Evolutionary conservation across 768 basidiomycete species (phyloP).

Genomic region (Galerina sulciceps): DNA sequence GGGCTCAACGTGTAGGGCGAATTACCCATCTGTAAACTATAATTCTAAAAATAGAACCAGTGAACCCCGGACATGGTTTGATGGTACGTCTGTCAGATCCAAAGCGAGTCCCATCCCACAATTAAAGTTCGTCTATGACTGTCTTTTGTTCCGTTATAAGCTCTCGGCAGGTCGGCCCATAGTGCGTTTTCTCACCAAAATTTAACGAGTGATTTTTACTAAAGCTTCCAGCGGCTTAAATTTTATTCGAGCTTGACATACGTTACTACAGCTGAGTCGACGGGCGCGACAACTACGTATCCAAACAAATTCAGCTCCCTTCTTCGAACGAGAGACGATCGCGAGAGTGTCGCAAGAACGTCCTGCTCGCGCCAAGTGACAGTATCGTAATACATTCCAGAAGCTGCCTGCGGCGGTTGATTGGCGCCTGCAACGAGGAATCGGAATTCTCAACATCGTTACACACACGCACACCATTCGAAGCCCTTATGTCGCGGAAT

Average conservation of each 20-base stretch:
- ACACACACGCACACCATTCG: not conserved
- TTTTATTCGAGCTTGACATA: too few species aligned
- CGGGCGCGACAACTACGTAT: not conserved
- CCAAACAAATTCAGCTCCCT: too few species aligned
- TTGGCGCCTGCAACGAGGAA: slow-evolving; percentile 12
- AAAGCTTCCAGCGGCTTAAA: too few species aligned
- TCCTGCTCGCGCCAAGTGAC: not conserved
- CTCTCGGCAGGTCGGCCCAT: too few species aligned
- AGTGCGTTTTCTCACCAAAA: too few species aligned
- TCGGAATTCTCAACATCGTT: not conserved
- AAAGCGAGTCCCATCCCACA: not conserved
- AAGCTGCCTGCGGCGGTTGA: slow-evolving; percentile 9
- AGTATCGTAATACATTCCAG: not conserved
- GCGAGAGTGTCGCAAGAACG: slow-evolving; percentile 9
- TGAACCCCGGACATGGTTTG: slow-evolving; percentile 1
- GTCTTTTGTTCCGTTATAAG: too few species aligned
- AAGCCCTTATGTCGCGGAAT: not conserved
- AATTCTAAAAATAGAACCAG: not conserved
- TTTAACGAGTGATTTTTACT: too few species aligned
- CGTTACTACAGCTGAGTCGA: not conserved
- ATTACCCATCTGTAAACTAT: not conserved
- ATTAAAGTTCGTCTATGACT: not conserved
- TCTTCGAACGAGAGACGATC: not conserved
- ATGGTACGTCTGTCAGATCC: not conserved
- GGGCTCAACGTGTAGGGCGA: not conserved